Evolutionary conservation across 1,284 basidiomycete species (phyloP).

Genomic region (Ceratobasidium sp.): DNA sequence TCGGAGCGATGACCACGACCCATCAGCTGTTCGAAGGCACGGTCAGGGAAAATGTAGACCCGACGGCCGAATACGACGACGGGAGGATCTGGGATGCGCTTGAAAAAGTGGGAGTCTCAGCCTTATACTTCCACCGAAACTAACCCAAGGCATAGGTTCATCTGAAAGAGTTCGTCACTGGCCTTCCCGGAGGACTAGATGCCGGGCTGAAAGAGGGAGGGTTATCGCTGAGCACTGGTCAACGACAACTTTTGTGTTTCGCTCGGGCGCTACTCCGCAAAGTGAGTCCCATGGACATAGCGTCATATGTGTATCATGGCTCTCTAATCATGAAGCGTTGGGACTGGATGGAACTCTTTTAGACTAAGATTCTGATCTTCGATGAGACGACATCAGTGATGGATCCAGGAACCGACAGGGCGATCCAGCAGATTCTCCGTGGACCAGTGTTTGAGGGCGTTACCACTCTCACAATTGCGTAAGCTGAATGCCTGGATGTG

Average conservation of each 20-base stretch:
- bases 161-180: conserved; percentile 78
- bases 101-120: conserved; percentile 78
- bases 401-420: conserved; percentile 89
- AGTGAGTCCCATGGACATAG: too few relatives aligned
- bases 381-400: conserved; percentile 93
- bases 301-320: too few relatives aligned
- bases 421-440: conserved; percentile 84
- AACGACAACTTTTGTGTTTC: conserved; percentile 87
- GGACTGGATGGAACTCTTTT: too few relatives aligned
- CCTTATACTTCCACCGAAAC: too few relatives aligned
- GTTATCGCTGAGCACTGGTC: conserved; percentile 84
- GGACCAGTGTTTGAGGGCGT: conserved; percentile 76
- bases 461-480: conserved; percentile 89
- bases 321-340: too few relatives aligned
- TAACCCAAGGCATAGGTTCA: conserved; percentile 63
- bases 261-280: conserved; percentile 82
- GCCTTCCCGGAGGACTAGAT: conserved; percentile 79
- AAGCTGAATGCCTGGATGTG: conserved; percentile 53
- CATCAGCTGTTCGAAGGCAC: conserved; percentile 88
- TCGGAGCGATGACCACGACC: conserved; percentile 46
- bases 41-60: conserved; percentile 87
- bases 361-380: conserved; percentile 88
- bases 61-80: conserved; percentile 76
- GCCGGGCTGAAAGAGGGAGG: conserved; percentile 85
- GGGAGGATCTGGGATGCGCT: conserved; percentile 87